Evolutionary conservation across 1,284 basidiomycete species (phyloP), one percentile per base, ranked within the genome.

Genomic region (Ceratobasidium sp.): DNA sequence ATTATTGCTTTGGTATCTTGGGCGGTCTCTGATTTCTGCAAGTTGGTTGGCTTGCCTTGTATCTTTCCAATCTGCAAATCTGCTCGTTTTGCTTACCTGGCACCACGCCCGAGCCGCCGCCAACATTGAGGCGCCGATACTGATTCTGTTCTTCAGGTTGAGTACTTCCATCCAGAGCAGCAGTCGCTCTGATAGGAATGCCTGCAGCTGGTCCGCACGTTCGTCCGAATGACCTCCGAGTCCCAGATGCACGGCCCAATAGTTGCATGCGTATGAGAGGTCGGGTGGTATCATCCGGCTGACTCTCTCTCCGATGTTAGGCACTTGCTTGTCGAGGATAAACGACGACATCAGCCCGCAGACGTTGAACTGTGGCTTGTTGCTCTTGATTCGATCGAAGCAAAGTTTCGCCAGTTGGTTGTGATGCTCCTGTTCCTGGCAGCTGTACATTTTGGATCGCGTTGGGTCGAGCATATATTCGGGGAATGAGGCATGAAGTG

Each of bases 131-230:
- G n/a, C n/a, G n/a, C n/a, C 40, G 5, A 17, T 20, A 3, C 6
- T n/a, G 5, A 69, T 35, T 4, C 22, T 25, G 3, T 42, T 22
- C 17, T 58, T 52, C 17, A 69, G n/a, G 40, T 53, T 69, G 22
- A 69, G 10, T 1, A 69, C 20, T 49, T 69, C 69, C 42, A 69
- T 17, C 57, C 57, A 69, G 2, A 53, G 6, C 13, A 69, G 4
- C 3, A 69, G 12, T 8, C 42, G 49, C 4, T 0, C 29, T 7
- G 8, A 42, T 8, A 60, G 13, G 13, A 69, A 69, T 12, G 7
- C 22, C 1, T 31, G 0, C 7, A 69, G 10, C 31, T 7, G 2
- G 3, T 13, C 6, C 10, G n/a, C 45, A 47, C 7, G 45, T 12
- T 47, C n/a, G 20, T 22, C 22, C 13, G 10, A 10, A 10, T 15